Evolutionary conservation across 176 grass and related monocot species (phyloP).

Genomic region (Carex parvula): DNA sequence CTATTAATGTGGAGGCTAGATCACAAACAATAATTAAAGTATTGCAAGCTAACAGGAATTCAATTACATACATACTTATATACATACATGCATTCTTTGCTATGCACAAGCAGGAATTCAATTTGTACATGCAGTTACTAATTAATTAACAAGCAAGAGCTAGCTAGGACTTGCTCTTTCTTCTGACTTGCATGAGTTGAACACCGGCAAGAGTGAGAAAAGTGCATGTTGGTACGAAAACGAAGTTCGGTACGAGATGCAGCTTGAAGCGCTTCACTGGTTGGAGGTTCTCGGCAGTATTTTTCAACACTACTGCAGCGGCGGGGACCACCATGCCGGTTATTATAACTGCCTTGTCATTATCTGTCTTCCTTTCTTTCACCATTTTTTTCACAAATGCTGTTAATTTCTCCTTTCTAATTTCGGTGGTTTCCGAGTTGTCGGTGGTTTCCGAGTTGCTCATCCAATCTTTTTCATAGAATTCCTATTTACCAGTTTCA

Average conservation of each 20-base stretch:
- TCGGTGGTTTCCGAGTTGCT: too few relatives aligned
- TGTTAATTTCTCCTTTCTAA: not conserved
- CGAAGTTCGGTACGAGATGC: constrained; percentile 51
- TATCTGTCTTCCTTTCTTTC: not conserved
- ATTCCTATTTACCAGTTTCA: too few relatives aligned
- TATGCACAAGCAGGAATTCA: not conserved
- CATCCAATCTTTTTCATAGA: too few relatives aligned
- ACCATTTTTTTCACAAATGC: not conserved
- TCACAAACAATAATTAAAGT: not conserved
- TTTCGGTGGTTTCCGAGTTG: too few relatives aligned
- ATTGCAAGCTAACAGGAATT: not conserved
- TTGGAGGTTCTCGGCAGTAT: constrained; percentile 29
- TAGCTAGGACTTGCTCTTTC: constrained; percentile 5
- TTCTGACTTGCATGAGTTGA: constrained; percentile 27
- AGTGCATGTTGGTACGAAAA: constrained; percentile 55
- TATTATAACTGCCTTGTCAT: constrained; percentile 30
- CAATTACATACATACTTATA: not conserved
- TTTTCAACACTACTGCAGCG: constrained; percentile 41
- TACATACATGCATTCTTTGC: not conserved
- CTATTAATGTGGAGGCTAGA: not conserved
- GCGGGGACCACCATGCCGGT: constrained; percentile 29
- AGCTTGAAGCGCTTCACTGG: constrained; percentile 59
- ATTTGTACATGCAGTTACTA: not conserved
- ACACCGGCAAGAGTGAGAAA: constrained; percentile 32
- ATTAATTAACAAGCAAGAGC: not conserved